These are phyloP conservation scores for Neonothopanus nambi DNA, from an alignment of 1,284 basidiomycete genomes.

Conservation along the genomic window DNA sequence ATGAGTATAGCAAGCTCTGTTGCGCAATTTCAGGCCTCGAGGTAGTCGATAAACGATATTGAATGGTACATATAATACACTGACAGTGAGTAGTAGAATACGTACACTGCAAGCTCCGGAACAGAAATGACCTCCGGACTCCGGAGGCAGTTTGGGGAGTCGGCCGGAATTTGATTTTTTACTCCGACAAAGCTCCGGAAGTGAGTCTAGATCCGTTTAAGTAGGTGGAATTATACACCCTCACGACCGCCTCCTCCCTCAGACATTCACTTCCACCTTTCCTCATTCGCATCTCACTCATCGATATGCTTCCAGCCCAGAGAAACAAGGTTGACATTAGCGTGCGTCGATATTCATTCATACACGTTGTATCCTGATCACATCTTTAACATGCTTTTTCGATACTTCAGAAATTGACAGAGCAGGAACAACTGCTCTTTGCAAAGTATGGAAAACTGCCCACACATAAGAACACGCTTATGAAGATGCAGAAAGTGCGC, in stretches of 20 bases:
- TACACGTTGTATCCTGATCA: slow-evolving; percentile 2
- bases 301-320: slow-evolving; percentile 75
- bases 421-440: slow-evolving; percentile 94
- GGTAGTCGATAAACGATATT: no score
- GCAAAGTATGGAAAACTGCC: slow-evolving; percentile 94
- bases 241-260: slow-evolving; percentile 12
- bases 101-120: no score
- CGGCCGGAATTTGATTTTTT: slow-evolving; percentile 8
- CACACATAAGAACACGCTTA: slow-evolving; percentile 88
- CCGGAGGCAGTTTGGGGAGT: no score
- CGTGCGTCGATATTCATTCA: slow-evolving; percentile 45
- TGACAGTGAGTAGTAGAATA: no score
- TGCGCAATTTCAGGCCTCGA: no score
- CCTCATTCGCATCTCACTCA: slow-evolving; percentile 2
- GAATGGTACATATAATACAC: no score
- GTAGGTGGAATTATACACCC: slow-evolving; percentile 12
- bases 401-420: slow-evolving; percentile 69
- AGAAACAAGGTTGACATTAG: slow-evolving; percentile 91
- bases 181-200: slow-evolving; percentile 33
- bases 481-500: slow-evolving; percentile 91
- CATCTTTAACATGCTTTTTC: slow-evolving; percentile 22
- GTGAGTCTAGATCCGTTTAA: slow-evolving; percentile 20
- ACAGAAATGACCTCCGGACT: no score
- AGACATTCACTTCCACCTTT: slow-evolving; percentile 21
- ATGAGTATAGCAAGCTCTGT: no score